Conservation (phyloP, 2,329 filamentous ascomycete genomes). For the Leptographium wingfieldii region DNA sequence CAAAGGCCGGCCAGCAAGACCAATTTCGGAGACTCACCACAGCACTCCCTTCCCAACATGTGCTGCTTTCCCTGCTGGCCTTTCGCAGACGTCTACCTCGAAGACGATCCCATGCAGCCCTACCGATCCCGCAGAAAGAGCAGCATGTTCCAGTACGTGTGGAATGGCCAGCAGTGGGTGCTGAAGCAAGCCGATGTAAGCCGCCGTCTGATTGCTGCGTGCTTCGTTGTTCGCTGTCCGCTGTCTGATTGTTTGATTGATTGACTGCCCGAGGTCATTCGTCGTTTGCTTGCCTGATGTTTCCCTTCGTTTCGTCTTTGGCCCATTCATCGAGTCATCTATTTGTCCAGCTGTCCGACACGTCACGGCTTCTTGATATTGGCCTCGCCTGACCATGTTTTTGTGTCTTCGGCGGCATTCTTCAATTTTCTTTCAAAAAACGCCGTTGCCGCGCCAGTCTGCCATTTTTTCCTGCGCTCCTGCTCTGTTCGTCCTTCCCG, state of each 20-base stretch:
- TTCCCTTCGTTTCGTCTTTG: too few species aligned
- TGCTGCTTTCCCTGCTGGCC: conserved; percentile 44
- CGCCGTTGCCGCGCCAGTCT: not conserved
- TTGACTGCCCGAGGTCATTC: too few species aligned
- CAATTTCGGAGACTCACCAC: not conserved
- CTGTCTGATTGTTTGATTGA: not conserved
- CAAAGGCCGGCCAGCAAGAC: not conserved
- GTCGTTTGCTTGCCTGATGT: not conserved
- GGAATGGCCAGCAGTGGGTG: conserved; percentile 25
- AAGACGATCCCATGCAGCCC: conserved; percentile 20
- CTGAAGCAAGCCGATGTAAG: conserved; percentile 25
- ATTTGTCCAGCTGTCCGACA: not conserved
- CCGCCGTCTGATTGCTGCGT: conserved; percentile 3
- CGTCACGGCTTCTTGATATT: not conserved
- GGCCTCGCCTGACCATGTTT: not conserved
- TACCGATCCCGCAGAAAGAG: conserved; percentile 9
- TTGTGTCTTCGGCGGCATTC: not conserved
- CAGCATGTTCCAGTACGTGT: conserved; percentile 25
- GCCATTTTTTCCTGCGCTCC: not conserved
- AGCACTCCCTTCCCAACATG: conserved; percentile 22
- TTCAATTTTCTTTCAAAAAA: not conserved
- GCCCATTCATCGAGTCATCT: not conserved
- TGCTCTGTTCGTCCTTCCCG: not conserved
- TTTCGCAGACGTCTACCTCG: conserved; percentile 13
- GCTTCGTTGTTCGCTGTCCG: not conserved